Evolutionary conservation across 148 eudicot species (phyloP).

Genomic region (Chenopodium album): DNA sequence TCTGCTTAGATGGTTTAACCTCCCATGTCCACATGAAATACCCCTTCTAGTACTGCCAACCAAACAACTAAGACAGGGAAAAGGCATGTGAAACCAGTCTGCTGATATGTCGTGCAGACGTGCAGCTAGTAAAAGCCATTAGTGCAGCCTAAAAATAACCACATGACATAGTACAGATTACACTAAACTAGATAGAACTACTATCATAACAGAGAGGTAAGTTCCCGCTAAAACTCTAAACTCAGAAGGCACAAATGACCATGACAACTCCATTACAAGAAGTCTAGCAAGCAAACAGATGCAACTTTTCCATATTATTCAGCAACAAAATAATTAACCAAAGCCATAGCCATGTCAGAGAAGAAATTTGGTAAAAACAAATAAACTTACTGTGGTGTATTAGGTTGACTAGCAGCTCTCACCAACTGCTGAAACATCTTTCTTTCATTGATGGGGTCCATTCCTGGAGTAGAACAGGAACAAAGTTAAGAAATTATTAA

Average conservation of each 20-base stretch:
- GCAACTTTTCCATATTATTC: not conserved
- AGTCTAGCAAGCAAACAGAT: not conserved
- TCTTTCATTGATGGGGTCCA: conserved; percentile 96
- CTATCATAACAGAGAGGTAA: not conserved
- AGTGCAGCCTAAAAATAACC: not conserved
- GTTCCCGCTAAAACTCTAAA: not conserved
- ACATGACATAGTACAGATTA: not conserved
- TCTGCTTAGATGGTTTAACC: not conserved
- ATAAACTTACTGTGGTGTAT: conserved; percentile 90
- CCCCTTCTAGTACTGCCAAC: not conserved
- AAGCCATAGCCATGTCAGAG: conserved; percentile 1
- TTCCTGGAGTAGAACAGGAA: conserved; percentile 49
- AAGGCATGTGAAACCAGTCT: not conserved
- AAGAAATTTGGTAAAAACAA: not conserved
- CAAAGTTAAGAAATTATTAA: not conserved
- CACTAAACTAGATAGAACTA: not conserved
- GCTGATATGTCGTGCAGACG: not conserved
- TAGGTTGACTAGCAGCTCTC: conserved; percentile 89
- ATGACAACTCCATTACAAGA: not conserved
- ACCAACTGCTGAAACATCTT: conserved; percentile 99
- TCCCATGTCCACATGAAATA: not conserved
- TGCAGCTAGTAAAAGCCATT: not conserved
- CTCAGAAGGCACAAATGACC: not conserved
- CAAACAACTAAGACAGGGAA: not conserved
- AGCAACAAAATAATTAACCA: not conserved